Percentiles rank a stretch among this genome's conserved stretches.
Evolutionary conservation across 331 rosid genomes (phyloP).

Genomic region (Telfairia occidentalis): DNA sequence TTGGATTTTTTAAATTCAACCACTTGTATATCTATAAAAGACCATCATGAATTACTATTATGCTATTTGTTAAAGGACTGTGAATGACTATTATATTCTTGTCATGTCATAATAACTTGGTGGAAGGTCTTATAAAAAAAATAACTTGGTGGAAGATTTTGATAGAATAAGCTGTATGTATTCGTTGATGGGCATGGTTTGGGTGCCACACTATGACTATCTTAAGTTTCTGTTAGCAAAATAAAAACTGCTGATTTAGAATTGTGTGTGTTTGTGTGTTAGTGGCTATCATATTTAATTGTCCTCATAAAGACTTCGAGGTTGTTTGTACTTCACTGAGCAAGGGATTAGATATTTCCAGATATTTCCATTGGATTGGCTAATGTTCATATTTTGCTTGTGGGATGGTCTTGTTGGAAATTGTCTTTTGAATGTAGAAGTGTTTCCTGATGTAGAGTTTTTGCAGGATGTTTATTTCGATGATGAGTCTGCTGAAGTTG

Average conservation of each 20-base stretch:
- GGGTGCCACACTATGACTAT: neutral
- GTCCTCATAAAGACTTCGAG: neutral
- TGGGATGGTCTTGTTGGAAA: neutral
- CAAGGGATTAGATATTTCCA: neutral
- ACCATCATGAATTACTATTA: neutral
- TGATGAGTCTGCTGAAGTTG: conserved; percentile 99
- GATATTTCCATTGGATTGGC: neutral
- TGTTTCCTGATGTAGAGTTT: conserved; percentile 17
- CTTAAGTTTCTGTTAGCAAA: neutral
- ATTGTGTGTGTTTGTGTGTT: neutral
- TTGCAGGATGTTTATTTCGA: conserved; percentile 91
- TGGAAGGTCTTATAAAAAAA: too few species aligned
- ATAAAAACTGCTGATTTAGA: neutral
- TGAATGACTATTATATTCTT: neutral
- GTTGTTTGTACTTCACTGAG: neutral
- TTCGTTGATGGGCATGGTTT: neutral
- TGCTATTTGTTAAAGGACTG: neutral
- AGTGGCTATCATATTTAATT: neutral
- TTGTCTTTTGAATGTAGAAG: neutral
- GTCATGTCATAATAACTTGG: neutral
- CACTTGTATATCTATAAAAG: neutral
- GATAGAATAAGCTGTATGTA: neutral
- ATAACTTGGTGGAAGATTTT: neutral
- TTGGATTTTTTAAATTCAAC: neutral
- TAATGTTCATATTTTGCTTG: neutral